These are phyloP conservation scores for Fraxinus dipetala DNA, from an alignment of 305 asterid species.

Conservation along the genomic window DNA sequence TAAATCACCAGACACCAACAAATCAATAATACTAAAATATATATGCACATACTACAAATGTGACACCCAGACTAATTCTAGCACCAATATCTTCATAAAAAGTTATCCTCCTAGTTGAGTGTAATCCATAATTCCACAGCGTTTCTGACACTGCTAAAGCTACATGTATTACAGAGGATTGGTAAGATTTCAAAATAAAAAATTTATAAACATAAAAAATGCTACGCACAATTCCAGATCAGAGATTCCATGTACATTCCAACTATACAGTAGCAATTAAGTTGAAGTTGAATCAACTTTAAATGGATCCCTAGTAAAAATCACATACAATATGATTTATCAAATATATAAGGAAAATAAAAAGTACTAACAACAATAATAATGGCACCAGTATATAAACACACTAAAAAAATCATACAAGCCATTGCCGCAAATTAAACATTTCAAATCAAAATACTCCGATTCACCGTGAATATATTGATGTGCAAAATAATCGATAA, in stretches of 20 bases:
- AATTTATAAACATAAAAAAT: neutral
- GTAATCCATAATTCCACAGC: neutral
- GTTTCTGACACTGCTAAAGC: neutral
- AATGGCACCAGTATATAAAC: neutral
- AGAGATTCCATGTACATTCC: neutral
- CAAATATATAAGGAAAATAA: neutral
- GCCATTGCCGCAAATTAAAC: conserved; percentile 2
- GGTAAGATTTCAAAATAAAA: neutral
- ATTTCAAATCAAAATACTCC: conserved; percentile 2
- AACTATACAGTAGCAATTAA: neutral
- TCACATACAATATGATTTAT: neutral
- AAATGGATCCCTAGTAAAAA: neutral
- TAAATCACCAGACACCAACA: neutral
- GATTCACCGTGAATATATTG: neutral
- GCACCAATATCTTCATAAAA: neutral
- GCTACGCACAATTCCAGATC: neutral
- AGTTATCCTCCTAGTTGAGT: neutral
- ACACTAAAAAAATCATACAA: neutral
- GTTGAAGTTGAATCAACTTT: neutral
- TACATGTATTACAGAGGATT: neutral
- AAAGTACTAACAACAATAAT: neutral
- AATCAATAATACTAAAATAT: neutral
- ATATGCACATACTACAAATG: neutral
- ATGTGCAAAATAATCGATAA: neutral
- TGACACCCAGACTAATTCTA: neutral